Evolutionary conservation across 108 stramenopile species (phyloP).

Genomic region (Bacterosira constricta): DNA sequence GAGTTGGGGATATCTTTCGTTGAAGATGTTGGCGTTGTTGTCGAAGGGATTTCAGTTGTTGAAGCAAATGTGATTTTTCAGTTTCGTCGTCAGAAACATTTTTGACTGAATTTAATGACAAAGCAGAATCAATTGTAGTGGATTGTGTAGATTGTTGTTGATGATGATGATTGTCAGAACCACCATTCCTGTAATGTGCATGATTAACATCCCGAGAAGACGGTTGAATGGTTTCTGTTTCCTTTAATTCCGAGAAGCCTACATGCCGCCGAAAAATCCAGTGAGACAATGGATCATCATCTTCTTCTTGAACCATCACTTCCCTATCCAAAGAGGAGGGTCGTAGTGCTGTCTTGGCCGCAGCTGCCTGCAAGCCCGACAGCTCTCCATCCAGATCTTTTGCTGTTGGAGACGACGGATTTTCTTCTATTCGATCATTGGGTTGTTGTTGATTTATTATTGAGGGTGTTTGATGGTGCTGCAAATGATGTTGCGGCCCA

Average conservation of each 20-base stretch:
- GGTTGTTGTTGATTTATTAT: neutral
- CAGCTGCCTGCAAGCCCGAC: slow-evolving; percentile 39
- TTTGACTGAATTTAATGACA: neutral
- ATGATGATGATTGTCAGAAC: neutral
- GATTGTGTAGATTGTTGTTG: neutral
- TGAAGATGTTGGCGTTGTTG: slow-evolving; percentile 22
- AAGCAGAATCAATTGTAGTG: neutral
- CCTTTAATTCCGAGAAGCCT: slow-evolving; percentile 9
- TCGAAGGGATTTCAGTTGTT: slow-evolving; percentile 36
- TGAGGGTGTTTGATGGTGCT: neutral
- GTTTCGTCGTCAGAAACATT: neutral
- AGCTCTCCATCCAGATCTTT: slow-evolving; percentile 26
- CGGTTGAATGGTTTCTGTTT: neutral
- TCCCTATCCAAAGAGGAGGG: neutral
- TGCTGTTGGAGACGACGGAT: neutral
- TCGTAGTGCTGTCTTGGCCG: slow-evolving; percentile 28
- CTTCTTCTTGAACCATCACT: slow-evolving; percentile 13
- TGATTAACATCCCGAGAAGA: neutral
- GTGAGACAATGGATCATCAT: slow-evolving; percentile 20
- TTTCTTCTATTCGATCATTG: neutral
- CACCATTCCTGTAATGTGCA: neutral
- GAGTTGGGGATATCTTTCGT: slow-evolving; percentile 1
- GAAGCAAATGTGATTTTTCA: slow-evolving; percentile 23
- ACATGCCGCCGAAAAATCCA: slow-evolving; percentile 44
- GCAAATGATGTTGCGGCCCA: neutral